These are phyloP conservation scores for Apodospora peruviana DNA, from an alignment of 495 filamentous ascomycete species.

Conservation along the genomic window DNA sequence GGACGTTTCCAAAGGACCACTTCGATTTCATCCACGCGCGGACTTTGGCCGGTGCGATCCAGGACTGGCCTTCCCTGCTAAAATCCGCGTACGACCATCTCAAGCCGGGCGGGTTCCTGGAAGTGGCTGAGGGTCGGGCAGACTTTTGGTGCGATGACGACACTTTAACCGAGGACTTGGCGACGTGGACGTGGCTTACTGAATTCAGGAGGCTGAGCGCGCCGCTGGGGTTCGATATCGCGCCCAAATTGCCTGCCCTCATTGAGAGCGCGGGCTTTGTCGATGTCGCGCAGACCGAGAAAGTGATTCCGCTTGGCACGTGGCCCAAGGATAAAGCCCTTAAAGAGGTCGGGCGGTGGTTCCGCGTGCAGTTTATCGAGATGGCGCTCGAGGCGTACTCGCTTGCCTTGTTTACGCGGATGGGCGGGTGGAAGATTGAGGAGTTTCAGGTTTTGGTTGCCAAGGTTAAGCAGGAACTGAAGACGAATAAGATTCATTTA, in stretches of 20 bases:
- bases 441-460: neutral
- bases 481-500: conserved; percentile 1
- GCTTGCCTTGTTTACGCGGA: neutral
- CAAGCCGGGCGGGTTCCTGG: conserved; percentile 55
- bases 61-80: conserved; percentile 53
- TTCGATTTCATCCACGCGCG: conserved; percentile 63
- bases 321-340: conserved; percentile 47
- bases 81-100: conserved; percentile 43
- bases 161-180: conserved; percentile 38
- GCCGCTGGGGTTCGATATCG: conserved; percentile 42
- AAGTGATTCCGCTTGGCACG: conserved; percentile 40
- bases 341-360: conserved; percentile 43
- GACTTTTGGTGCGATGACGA: conserved; percentile 46
- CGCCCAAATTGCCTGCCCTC: conserved; percentile 15
- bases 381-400: conserved; percentile 6
- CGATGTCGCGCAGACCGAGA: conserved; percentile 24
- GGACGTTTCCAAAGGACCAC: conserved; percentile 43
- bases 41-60: conserved; percentile 49
- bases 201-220: conserved; percentile 38
- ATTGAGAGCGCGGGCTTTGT: conserved; percentile 34
- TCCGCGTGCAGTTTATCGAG: conserved; percentile 1
- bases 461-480: neutral
- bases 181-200: conserved; percentile 40
- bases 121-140: conserved; percentile 47
- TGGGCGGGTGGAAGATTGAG: conserved; percentile 3